A percentile compares a stretch with the other conserved stretches of the same genome.
Conservation (phyloP, 2,329 filamentous ascomycete species). For the Nigrospora oryzae region DNA sequence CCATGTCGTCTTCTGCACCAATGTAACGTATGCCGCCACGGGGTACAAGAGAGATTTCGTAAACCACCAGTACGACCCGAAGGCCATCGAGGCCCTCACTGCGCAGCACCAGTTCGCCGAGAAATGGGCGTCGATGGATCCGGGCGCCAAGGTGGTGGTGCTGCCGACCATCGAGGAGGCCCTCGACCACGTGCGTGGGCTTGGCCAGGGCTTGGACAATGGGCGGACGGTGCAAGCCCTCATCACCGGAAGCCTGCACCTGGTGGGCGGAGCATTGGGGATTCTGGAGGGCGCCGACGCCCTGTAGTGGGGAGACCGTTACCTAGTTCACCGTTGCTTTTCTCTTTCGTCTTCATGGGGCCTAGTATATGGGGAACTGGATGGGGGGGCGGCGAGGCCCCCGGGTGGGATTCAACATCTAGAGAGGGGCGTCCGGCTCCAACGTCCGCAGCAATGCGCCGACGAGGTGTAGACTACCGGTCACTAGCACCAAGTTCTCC, state of each 20-base stretch:
- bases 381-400: too few relatives aligned
- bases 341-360: too few relatives aligned
- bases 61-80: slow-evolving; percentile 43
- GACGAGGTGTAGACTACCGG: slow-evolving; percentile 78
- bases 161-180: slow-evolving; percentile 48
- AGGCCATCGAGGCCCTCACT: slow-evolving; percentile 40
- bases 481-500: slow-evolving; percentile 55
- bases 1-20: slow-evolving; percentile 76
- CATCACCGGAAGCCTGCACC: slow-evolving; percentile 55
- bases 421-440: slow-evolving; percentile 29
- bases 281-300: slow-evolving; percentile 39
- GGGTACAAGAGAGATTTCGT: slow-evolving; percentile 50
- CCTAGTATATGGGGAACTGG: too few relatives aligned
- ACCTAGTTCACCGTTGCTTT: too few relatives aligned
- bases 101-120: slow-evolving; percentile 45
- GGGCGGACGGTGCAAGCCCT: slow-evolving; percentile 34
- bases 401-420: too few relatives aligned
- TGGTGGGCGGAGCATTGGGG: slow-evolving; percentile 47
- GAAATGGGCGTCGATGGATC: slow-evolving; percentile 39
- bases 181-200: slow-evolving; percentile 33
- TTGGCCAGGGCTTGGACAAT: slow-evolving; percentile 18
- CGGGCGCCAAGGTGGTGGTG: slow-evolving; percentile 33
- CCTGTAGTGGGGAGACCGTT: slow-evolving; percentile 15
- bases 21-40: slow-evolving; percentile 47
- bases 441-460: slow-evolving; percentile 70